These are phyloP conservation scores for Myxozyma neotropica DNA, from an alignment of 805 yeast species.

Conservation along the genomic window DNA sequence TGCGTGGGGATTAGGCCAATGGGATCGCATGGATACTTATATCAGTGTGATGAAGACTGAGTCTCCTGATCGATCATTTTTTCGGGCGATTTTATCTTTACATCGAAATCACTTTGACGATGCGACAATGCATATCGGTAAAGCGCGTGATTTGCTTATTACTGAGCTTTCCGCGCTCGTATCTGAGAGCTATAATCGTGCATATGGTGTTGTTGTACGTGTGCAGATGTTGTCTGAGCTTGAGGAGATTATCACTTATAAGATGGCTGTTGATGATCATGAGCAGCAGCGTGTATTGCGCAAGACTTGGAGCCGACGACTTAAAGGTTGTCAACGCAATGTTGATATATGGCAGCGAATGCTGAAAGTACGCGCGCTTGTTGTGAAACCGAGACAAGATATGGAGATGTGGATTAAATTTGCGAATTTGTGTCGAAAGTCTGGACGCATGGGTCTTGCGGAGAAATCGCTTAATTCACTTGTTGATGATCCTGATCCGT, in stretches of 20 bases:
- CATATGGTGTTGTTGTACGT: conserved; percentile 93
- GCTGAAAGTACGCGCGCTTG: conserved; percentile 88
- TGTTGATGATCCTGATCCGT: conserved; percentile 56
- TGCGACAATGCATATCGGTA: conserved; percentile 74
- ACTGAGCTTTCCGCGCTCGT: conserved; percentile 94
- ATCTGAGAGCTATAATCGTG: conserved; percentile 94
- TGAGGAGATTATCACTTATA: conserved; percentile 91
- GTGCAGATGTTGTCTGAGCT: conserved; percentile 96
- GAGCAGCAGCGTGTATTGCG: conserved; percentile 78
- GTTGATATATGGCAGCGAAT: conserved; percentile 99
- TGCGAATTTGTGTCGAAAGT: conserved; percentile 92
- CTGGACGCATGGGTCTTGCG: conserved; percentile 88
- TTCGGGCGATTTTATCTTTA: conserved; percentile 82
- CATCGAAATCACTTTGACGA: conserved; percentile 85
- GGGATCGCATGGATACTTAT: conserved; percentile 94
- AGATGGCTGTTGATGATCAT: conserved; percentile 78
- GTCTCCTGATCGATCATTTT: conserved; percentile 93
- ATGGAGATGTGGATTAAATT: conserved; percentile 98
- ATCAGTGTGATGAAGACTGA: conserved; percentile 87
- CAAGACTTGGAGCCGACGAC: conserved; percentile 90
- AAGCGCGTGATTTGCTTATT: conserved; percentile 85
- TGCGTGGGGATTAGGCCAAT: conserved; percentile 95
- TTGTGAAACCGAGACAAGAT: conserved; percentile 91
- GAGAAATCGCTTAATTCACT: conserved; percentile 84
- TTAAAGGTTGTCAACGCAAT: conserved; percentile 91